Evolutionary conservation across 306 rosid species (phyloP), one percentile per base, ranked within the genome.

Genomic region (Vigna unguiculata): DNA sequence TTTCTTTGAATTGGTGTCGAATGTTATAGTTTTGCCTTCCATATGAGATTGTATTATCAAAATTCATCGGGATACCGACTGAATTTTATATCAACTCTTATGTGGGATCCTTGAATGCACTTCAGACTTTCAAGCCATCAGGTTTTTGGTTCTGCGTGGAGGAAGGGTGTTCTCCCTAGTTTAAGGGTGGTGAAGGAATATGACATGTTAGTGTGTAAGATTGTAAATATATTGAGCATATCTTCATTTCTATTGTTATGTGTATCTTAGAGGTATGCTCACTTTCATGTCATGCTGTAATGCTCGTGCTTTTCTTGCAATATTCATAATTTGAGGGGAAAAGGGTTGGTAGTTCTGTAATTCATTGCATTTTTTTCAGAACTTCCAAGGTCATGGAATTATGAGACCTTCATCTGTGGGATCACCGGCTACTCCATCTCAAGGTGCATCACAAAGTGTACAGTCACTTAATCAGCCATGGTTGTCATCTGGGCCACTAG

Each of bases 381-480:
- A 83, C 84, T 89, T 89, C 76, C 97, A 95, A 83, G 97, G 97
- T 67, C 96, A 88, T 66, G 86, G 89, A 75, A 83, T 89, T 71
- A 69, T 85, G 78, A 91, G 99, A 87, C 76, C 83, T 53, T 80
- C 92, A 49, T 75, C 97, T 41, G 79, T 82, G 59, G 97, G 88
- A 85, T 70, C 97, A 52, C 77, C 96, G 48, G 86, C 85, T 38
- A 74, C 90, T 3, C 76, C 91, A 22, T 87, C 88, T 80, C 89
- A 90, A 38, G 90, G 76, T 79, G 77, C 86, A 34, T 77, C 99
- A 40, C 97, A 88, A 77, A 71, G 78, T 77, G 61, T 87, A 83
- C 95, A 88, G 81, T 78, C 90, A 65, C 78, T 83, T 75, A 95
- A 87, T 80, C 97, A 95, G 84, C 97, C 97, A 19, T 95, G 97